A percentile compares a stretch with the other conserved stretches of the same genome.
Evolutionary conservation across 2,329 filamentous ascomycete genomes (phyloP).

Genomic region (Rachicladosporium sp.): DNA sequence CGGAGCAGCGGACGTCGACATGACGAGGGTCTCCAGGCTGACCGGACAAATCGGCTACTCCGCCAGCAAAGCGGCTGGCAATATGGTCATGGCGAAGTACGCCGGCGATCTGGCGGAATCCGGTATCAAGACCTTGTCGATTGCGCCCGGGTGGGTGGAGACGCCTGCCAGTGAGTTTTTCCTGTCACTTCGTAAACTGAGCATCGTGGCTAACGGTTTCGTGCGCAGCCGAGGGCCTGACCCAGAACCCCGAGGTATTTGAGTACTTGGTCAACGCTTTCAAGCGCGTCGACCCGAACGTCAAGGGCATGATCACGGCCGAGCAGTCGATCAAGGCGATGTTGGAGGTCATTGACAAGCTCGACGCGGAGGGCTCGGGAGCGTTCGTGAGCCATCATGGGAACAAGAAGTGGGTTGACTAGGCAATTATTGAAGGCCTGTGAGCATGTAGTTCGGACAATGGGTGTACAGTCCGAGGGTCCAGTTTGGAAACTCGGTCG

Average conservation of each 20-base stretch:
- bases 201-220: too few relatives aligned
- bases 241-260: too few relatives aligned
- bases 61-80: constrained; percentile 17
- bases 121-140: constrained; percentile 15
- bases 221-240: too few relatives aligned
- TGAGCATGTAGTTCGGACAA: too few relatives aligned
- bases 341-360: constrained; percentile 19
- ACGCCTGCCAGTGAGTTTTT: constrained; percentile 4
- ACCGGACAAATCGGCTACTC: constrained; percentile 12
- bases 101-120: constrained; percentile 10
- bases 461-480: too few relatives aligned
- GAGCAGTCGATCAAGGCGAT: constrained; percentile 13
- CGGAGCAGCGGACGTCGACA: constrained; percentile 14
- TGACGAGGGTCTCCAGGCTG: constrained; percentile 12
- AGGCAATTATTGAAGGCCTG: too few relatives aligned
- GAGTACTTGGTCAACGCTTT: too few relatives aligned
- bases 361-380: constrained; percentile 29
- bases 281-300: too few relatives aligned
- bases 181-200: too few relatives aligned
- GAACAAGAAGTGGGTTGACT: constrained; percentile 27
- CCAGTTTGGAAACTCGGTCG: too few relatives aligned
- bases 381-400: constrained; percentile 43
- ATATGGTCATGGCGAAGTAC: constrained; percentile 18
- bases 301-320: constrained; percentile 6
- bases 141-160: constrained; percentile 19